phyloP scores from a whole-genome alignment of 2,329 filamentous ascomycete species.

The Emericellopsis atlantica region DNA sequence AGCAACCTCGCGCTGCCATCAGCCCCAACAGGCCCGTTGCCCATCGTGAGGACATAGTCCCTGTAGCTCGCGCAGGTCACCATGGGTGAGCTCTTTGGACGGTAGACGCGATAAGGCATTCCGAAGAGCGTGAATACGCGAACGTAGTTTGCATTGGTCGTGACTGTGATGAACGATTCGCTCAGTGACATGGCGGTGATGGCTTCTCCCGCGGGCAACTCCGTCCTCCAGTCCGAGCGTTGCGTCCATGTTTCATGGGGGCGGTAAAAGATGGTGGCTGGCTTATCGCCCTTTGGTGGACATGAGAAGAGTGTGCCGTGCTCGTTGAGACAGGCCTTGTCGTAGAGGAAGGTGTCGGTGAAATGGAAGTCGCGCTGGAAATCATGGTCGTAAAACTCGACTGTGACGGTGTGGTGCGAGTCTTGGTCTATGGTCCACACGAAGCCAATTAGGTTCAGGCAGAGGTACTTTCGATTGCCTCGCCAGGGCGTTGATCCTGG shows the following conservation, averaged over 20 bases:
- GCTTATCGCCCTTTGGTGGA: slow-evolving; percentile 49
- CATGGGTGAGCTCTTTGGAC: slow-evolving; percentile 80
- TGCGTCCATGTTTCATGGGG: slow-evolving; percentile 96
- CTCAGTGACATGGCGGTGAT: slow-evolving; percentile 83
- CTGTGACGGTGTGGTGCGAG: slow-evolving; percentile 82
- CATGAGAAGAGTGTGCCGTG: slow-evolving; percentile 79
- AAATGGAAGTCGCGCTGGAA: slow-evolving; percentile 93
- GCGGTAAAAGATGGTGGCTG: slow-evolving; percentile 85
- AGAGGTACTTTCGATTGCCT: slow-evolving; percentile 85
- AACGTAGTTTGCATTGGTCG: slow-evolving; percentile 77
- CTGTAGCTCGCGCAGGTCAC: slow-evolving; percentile 91
- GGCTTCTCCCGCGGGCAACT: slow-evolving; percentile 76
- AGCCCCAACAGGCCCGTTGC: slow-evolving; percentile 74
- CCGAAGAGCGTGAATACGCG: slow-evolving; percentile 90
- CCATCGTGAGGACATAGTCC: slow-evolving; percentile 92
- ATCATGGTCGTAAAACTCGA: slow-evolving; percentile 95
- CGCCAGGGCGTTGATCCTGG: slow-evolving; percentile 93
- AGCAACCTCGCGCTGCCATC: slow-evolving; percentile 68
- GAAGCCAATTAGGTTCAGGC: slow-evolving; percentile 84
- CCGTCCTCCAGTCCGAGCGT: slow-evolving; percentile 78
- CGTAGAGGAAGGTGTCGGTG: slow-evolving; percentile 89
- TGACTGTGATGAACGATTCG: slow-evolving; percentile 81
- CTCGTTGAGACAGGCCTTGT: slow-evolving; percentile 86
- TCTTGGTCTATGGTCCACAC: slow-evolving; percentile 97
- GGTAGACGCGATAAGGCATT: slow-evolving; percentile 75